Conservation (phyloP, 441 rosid species). For the Monsonia emarginata region DNA sequence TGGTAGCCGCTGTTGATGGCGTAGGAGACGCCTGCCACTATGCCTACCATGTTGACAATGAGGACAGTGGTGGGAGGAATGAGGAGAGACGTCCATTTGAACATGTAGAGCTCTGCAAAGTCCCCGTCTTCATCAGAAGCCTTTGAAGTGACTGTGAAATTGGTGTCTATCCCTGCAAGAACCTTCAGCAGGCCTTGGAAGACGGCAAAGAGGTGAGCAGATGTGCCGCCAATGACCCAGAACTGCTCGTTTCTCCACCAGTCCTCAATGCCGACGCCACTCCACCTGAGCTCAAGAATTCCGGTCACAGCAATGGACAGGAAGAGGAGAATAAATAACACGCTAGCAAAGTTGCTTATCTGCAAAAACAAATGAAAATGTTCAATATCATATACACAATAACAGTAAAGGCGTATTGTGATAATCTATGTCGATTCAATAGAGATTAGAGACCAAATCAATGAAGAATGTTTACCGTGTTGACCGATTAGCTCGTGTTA, state of each 20-base stretch:
- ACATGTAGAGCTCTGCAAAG: slow-evolving; percentile 75
- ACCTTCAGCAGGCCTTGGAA: slow-evolving; percentile 93
- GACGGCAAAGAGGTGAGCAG: slow-evolving; percentile 85
- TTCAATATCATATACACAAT: too few species aligned
- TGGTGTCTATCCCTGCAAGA: slow-evolving; percentile 88
- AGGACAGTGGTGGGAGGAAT: slow-evolving; percentile 95
- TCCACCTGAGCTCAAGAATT: slow-evolving; percentile 96
- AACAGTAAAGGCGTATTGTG: too few species aligned
- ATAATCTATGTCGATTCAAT: too few species aligned
- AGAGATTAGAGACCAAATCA: too few species aligned
- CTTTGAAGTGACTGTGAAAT: slow-evolving; percentile 90
- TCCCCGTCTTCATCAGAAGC: slow-evolving; percentile 91
- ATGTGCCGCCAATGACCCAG: slow-evolving; percentile 98
- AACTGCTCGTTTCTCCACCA: slow-evolving; percentile 99
- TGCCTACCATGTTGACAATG: slow-evolving; percentile 84
- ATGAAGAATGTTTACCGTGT: too few species aligned
- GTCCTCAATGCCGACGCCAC: slow-evolving; percentile 95
- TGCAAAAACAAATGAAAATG: slow-evolving; percentile 30
- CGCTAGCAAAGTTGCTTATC: slow-evolving; percentile 93
- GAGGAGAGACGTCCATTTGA: slow-evolving; percentile 95
- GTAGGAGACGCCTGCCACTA: slow-evolving; percentile 85
- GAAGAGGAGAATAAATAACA: slow-evolving; percentile 94
- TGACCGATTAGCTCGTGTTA: too few species aligned
- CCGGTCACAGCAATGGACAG: slow-evolving; percentile 94
- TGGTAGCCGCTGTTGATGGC: slow-evolving; percentile 92